These are phyloP conservation scores for Exophiala mesophila DNA, from an alignment of 2,329 filamentous ascomycete species.

Conservation along the genomic window DNA sequence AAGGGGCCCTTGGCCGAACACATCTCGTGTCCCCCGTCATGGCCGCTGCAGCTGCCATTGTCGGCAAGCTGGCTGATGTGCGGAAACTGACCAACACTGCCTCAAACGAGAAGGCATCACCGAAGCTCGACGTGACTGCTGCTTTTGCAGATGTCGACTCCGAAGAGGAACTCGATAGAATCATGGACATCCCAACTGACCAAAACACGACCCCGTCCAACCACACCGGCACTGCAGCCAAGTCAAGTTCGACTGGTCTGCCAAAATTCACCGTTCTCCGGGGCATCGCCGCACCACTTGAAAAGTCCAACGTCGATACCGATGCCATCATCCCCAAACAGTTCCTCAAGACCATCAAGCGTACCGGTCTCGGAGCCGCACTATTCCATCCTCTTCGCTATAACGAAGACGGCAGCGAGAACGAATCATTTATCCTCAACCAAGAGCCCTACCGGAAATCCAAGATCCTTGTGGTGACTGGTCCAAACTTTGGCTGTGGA, in stretches of 20 bases:
- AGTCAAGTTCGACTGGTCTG: conserved; percentile 57
- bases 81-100: conserved; percentile 63
- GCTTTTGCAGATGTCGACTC: conserved; percentile 50
- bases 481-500: conserved; percentile 92
- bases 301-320: conserved; percentile 91
- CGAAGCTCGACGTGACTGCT: conserved; percentile 57
- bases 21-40: conserved; percentile 97
- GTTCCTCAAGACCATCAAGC: conserved; percentile 98
- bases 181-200: conserved; percentile 61
- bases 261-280: conserved; percentile 79
- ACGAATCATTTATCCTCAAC: conserved; percentile 83
- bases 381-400: conserved; percentile 84
- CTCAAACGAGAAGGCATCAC: conserved; percentile 50
- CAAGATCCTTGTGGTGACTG: conserved; percentile 88
- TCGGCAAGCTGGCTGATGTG: conserved; percentile 87
- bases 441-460: conserved; percentile 74
- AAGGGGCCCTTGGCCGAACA: conserved; percentile 85
- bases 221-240: conserved; percentile 43
- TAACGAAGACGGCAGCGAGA: conserved; percentile 67
- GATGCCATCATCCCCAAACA: conserved; percentile 99
- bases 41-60: conserved; percentile 85
- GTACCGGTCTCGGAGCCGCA: conserved; percentile 82
- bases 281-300: conserved; percentile 81
- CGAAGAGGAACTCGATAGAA: conserved; percentile 60
- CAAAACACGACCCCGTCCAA: conserved; percentile 61